Evolutionary conservation across 441 rosid genomes (phyloP).

Genomic region (Pelargonium fulgidum): DNA sequence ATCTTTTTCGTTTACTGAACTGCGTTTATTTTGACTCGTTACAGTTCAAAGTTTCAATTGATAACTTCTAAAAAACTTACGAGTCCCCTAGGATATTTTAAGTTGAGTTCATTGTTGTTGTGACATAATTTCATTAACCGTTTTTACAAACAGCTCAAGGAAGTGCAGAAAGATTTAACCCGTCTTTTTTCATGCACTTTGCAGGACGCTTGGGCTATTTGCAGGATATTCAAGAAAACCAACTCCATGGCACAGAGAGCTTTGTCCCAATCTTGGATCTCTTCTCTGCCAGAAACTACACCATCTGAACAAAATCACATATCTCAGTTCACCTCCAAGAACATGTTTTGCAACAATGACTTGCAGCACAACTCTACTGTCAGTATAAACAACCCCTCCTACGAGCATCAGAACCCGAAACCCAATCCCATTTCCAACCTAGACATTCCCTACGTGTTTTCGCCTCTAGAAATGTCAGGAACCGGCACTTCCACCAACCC

Average conservation of each 20-base stretch:
- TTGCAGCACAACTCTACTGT: conserved; percentile 24
- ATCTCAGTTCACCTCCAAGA: conserved; percentile 38
- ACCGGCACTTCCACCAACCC: conserved; percentile 13
- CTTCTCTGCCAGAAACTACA: conserved; percentile 32
- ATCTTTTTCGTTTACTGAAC: too few species aligned
- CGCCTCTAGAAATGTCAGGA: conserved; percentile 34
- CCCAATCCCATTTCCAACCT: conserved; percentile 29
- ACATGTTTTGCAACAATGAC: conserved; percentile 39
- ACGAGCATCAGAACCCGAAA: conserved; percentile 12
- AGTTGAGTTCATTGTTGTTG: too few species aligned
- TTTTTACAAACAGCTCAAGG: too few species aligned
- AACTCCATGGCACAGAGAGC: conserved; percentile 72
- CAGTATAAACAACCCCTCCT: too few species aligned
- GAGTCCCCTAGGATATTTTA: too few species aligned
- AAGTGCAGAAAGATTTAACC: too few species aligned
- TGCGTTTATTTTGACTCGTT: too few species aligned
- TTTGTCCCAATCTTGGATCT: conserved; percentile 51
- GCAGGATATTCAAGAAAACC: conserved; percentile 94
- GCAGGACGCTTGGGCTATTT: conserved; percentile 96
- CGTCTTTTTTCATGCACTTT: too few species aligned
- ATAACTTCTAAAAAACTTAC: too few species aligned
- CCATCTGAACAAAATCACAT: conserved; percentile 28
- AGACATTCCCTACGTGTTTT: conserved; percentile 29
- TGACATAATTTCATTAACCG: too few species aligned
- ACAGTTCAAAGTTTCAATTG: too few species aligned